Evolutionary conservation across 2,329 filamentous ascomycete species (phyloP).

Genomic region (Fusarium luffae): DNA sequence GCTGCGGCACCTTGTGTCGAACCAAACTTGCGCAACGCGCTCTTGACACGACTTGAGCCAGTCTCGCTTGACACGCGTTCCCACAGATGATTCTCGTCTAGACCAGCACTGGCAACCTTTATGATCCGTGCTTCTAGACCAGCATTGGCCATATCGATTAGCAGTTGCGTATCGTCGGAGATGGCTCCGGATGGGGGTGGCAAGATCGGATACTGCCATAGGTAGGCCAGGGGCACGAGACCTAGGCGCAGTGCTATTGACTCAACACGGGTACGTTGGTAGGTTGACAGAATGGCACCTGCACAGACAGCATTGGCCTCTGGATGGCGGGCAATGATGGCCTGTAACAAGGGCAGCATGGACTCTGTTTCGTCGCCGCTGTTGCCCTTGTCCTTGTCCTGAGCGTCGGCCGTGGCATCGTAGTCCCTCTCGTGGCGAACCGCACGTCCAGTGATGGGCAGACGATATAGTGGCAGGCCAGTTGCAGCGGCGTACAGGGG

Average conservation of each 20-base stretch:
- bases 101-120: constrained; percentile 91
- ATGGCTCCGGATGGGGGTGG: constrained; percentile 57
- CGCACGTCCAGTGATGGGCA: constrained; percentile 77
- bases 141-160: constrained; percentile 82
- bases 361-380: constrained; percentile 88
- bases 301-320: constrained; percentile 87
- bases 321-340: constrained; percentile 76
- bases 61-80: constrained; percentile 73
- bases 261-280: constrained; percentile 96
- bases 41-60: constrained; percentile 60
- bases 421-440: constrained; percentile 81
- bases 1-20: constrained; percentile 72
- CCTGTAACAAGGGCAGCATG: constrained; percentile 77
- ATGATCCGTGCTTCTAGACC: constrained; percentile 90
- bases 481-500: constrained; percentile 86
- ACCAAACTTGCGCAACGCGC: constrained; percentile 74
- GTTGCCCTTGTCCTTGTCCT: constrained; percentile 17
- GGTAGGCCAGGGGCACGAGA: constrained; percentile 82
- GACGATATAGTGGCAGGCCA: constrained; percentile 84
- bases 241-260: constrained; percentile 88
- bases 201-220: constrained; percentile 90
- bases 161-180: constrained; percentile 65
- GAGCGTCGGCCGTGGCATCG: constrained; percentile 44
- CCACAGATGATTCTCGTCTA: constrained; percentile 86
- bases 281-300: constrained; percentile 93